Evolutionary conservation across 805 yeast species (phyloP).

Genomic region (Pichia pseudocactophila): DNA sequence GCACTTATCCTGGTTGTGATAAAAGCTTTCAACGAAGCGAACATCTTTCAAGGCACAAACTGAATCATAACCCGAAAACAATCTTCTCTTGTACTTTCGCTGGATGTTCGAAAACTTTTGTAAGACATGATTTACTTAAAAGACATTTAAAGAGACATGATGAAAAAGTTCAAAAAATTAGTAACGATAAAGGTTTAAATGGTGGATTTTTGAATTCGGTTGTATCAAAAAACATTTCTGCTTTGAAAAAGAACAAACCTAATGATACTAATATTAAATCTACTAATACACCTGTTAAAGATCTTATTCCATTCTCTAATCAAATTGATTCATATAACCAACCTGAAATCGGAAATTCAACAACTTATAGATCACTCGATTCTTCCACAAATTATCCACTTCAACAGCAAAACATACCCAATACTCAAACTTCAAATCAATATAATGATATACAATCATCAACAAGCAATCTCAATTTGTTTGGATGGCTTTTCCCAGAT

Average conservation of each 20-base stretch:
- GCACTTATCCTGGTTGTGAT: constrained; percentile 41
- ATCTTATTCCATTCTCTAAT: no score
- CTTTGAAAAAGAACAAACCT: no score
- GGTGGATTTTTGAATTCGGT: constrained; percentile 8
- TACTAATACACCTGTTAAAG: constrained; percentile 8
- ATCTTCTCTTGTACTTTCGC: constrained; percentile 42
- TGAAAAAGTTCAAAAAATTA: constrained; percentile 10
- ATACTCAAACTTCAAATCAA: no score
- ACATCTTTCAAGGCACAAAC: constrained; percentile 54
- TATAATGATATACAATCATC: neutral
- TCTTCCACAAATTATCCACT: no score
- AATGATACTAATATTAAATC: neutral
- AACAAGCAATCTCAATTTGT: constrained; percentile 7
- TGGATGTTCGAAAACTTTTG: constrained; percentile 52
- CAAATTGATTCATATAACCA: no score
- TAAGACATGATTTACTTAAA: constrained; percentile 45
- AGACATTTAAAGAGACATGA: constrained; percentile 40
- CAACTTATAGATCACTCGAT: no score
- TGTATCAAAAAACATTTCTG: constrained; percentile 5
- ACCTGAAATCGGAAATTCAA: no score
- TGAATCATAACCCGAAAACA: constrained; percentile 50
- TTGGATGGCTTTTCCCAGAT: constrained; percentile 25
- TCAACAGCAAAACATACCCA: no score
- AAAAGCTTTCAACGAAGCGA: constrained; percentile 54
- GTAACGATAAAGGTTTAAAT: neutral